A percentile compares a stretch with the other conserved stretches of the same genome.
phyloP scores from a whole-genome alignment of 2,329 filamentous ascomycete genomes.

The Setomelanomma holmii region DNA sequence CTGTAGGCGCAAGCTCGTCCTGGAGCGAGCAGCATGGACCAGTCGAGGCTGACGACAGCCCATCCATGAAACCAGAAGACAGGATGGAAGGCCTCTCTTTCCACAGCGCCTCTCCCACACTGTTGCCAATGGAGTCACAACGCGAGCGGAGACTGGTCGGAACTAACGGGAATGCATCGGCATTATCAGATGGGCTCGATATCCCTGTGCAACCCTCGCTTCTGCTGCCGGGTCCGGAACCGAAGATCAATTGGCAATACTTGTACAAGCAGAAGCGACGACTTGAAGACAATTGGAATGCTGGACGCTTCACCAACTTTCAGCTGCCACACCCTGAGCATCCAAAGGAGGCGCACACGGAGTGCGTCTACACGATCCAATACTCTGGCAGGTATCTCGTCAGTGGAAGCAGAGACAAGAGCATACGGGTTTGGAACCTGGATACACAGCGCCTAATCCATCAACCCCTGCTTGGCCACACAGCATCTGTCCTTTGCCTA shows the following conservation, averaged over 20 bases:
- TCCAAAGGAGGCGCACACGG: constrained; percentile 81
- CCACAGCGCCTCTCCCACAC: constrained; percentile 23
- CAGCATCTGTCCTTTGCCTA: constrained; percentile 87
- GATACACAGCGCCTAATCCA: constrained; percentile 78
- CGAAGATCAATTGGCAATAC: constrained; percentile 88
- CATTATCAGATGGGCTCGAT: not conserved
- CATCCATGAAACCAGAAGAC: constrained; percentile 37
- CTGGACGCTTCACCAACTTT: constrained; percentile 82
- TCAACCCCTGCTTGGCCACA: constrained; percentile 77
- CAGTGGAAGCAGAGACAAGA: constrained; percentile 89
- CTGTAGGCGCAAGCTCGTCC: constrained; percentile 19
- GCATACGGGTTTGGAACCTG: constrained; percentile 89
- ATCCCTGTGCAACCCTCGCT: constrained; percentile 43
- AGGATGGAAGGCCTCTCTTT: constrained; percentile 49
- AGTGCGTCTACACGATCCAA: constrained; percentile 96
- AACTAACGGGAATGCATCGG: constrained; percentile 13
- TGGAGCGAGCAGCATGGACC: constrained; percentile 58
- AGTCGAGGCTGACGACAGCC: constrained; percentile 55
- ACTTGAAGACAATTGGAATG: constrained; percentile 90
- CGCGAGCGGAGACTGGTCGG: constrained; percentile 25
- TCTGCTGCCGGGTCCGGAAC: constrained; percentile 47
- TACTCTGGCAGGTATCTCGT: constrained; percentile 86
- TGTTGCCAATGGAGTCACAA: constrained; percentile 21
- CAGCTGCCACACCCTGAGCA: constrained; percentile 86
- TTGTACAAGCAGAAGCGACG: constrained; percentile 86